phyloP scores from a whole-genome alignment of 768 basidiomycete genomes.

The Trametes villosa region DNA sequence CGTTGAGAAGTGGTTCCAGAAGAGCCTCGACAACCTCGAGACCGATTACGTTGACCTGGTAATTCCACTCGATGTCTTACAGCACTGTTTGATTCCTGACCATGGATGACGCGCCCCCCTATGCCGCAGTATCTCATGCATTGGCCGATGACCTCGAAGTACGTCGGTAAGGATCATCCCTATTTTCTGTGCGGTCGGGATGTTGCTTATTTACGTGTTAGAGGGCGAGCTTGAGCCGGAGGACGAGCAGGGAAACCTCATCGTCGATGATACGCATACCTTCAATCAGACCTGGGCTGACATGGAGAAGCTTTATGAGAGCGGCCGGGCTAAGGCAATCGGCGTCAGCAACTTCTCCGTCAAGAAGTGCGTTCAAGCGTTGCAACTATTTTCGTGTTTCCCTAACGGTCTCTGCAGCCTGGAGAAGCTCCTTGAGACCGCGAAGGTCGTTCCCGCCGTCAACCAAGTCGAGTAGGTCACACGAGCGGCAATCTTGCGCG shows the following conservation, averaged over 20 bases:
- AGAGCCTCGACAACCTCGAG: conserved; percentile 32
- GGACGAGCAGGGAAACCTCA: conserved; percentile 39
- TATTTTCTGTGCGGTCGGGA: neutral
- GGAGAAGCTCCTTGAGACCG: conserved; percentile 33
- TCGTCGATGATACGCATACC: conserved; percentile 31
- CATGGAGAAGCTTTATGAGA: conserved; percentile 52
- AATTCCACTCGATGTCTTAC: neutral
- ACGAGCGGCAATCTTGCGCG: neutral
- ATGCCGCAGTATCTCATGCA: conserved; percentile 51
- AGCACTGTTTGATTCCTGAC: neutral
- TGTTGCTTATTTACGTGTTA: conserved; percentile 15
- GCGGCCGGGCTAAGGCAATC: conserved; percentile 53
- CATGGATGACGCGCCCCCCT: too few relatives aligned
- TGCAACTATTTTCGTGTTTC: neutral
- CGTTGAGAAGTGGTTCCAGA: conserved; percentile 36
- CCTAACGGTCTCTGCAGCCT: conserved; percentile 23
- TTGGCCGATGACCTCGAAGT: conserved; percentile 47
- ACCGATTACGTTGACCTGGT: conserved; percentile 39
- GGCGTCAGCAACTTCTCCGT: conserved; percentile 66
- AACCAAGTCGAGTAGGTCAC: conserved; percentile 40
- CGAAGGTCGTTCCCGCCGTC: conserved; percentile 40
- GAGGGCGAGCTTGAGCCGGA: conserved; percentile 33
- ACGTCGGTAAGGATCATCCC: conserved; percentile 34
- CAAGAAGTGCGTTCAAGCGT: conserved; percentile 46
- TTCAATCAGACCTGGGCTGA: conserved; percentile 52